These are phyloP conservation scores for Schizothecium vesticola DNA, from an alignment of 495 filamentous ascomycete genomes.

Conservation along the genomic window DNA sequence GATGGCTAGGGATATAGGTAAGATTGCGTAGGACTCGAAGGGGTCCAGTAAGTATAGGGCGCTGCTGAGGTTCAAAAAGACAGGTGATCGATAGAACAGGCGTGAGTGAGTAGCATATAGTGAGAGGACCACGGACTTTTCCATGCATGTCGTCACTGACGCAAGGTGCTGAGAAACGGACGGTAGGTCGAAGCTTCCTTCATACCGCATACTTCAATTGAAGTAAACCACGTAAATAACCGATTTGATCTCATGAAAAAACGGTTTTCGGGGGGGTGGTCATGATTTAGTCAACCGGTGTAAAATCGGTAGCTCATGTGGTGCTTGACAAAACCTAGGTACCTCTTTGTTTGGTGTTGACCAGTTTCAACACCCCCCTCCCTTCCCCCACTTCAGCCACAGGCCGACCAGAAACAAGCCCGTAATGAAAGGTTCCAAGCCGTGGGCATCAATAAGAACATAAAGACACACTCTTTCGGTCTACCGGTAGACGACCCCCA, in stretches of 20 bases:
- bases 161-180: neutral
- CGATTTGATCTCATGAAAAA: neutral
- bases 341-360: no score
- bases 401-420: neutral
- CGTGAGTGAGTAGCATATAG: neutral
- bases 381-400: neutral
- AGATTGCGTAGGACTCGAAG: neutral
- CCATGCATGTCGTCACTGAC: neutral
- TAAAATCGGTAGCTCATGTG: neutral
- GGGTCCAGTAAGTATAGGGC: no score
- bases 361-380: neutral
- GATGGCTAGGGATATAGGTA: neutral
- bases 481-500: neutral
- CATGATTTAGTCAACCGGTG: neutral
- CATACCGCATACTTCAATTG: neutral
- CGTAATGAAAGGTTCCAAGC: neutral
- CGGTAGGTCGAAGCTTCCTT: neutral
- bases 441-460: neutral
- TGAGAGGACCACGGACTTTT: neutral
- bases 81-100: neutral
- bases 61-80: neutral
- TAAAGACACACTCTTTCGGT: neutral
- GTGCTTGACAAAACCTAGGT: neutral
- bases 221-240: neutral
- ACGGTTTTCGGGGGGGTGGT: neutral